Conservation (phyloP, 148 eudicot species). For the Rhododendron kiyosumense region DNA sequence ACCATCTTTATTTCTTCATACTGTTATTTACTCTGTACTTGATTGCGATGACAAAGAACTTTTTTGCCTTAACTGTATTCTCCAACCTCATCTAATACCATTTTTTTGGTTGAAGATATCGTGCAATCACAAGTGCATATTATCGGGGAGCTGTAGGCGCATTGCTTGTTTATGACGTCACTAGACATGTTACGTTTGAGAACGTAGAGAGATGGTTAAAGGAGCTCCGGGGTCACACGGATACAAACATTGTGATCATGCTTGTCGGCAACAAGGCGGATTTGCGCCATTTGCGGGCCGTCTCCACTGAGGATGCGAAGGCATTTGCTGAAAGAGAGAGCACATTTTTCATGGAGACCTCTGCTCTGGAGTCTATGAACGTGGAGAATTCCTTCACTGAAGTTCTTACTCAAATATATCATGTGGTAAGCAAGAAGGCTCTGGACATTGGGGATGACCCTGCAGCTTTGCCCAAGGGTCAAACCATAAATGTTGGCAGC, state of each 20-base stretch:
- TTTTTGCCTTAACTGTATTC: background rate
- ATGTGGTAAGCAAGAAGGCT: constrained; percentile 51
- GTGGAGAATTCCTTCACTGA: constrained; percentile 62
- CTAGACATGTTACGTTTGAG: constrained; percentile 61
- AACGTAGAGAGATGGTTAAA: constrained; percentile 68
- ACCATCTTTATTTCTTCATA: background rate
- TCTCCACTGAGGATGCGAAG: constrained; percentile 56
- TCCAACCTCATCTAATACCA: background rate
- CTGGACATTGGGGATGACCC: constrained; percentile 56
- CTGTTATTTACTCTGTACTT: background rate
- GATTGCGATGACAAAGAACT: background rate
- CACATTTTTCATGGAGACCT: constrained; percentile 58
- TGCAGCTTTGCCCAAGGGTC: constrained; percentile 53
- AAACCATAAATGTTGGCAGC: constrained; percentile 45
- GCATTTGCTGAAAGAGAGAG: constrained; percentile 54
- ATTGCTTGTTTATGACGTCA: constrained; percentile 52
- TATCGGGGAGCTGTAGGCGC: constrained; percentile 74
- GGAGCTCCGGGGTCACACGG: constrained; percentile 68
- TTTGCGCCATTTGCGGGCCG: constrained; percentile 59
- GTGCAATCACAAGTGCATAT: constrained; percentile 70
- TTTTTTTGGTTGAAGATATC: constrained; percentile 35
- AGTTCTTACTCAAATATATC: constrained; percentile 52
- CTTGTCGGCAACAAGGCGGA: constrained; percentile 69
- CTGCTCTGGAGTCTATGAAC: constrained; percentile 56
- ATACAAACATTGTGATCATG: constrained; percentile 61